phyloP scores from a whole-genome alignment of 805 yeast genomes.

The Myxozyma mucilagina region DNA sequence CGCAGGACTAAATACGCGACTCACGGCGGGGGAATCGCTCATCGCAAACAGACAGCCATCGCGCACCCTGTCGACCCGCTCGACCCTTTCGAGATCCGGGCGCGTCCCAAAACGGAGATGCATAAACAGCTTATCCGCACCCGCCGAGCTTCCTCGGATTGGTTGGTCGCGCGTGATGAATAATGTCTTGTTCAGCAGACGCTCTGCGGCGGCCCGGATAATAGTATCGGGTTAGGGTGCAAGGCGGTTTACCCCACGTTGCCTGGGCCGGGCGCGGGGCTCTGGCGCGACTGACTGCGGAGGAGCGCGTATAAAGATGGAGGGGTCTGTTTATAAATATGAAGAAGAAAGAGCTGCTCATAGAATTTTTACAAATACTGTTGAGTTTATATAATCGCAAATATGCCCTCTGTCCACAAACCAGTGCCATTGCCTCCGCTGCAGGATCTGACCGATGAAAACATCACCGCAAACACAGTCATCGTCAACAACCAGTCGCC shows the following conservation, averaged over 20 bases:
- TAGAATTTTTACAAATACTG: too few relatives aligned
- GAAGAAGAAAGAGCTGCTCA: too few relatives aligned
- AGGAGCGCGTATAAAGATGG: too few relatives aligned
- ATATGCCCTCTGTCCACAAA: not conserved
- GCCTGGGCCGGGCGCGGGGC: not conserved
- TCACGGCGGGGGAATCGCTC: too few relatives aligned
- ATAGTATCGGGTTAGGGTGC: not conserved
- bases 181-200: not conserved
- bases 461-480: constrained; percentile 30
- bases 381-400: too few relatives aligned
- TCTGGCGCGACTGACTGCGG: not conserved
- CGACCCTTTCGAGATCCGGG: too few relatives aligned
- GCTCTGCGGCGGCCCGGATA: not conserved
- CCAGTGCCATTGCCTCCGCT: constrained; percentile 11
- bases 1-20: too few relatives aligned
- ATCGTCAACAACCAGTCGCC: constrained; percentile 21
- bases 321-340: too few relatives aligned
- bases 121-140: not conserved
- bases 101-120: not conserved
- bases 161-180: not conserved
- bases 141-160: not conserved
- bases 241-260: not conserved
- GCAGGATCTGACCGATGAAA: constrained; percentile 28
- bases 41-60: too few relatives aligned
- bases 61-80: too few relatives aligned